Conservation (phyloP, 2,329 filamentous ascomycete species). For the Colletotrichum sp. region DNA sequence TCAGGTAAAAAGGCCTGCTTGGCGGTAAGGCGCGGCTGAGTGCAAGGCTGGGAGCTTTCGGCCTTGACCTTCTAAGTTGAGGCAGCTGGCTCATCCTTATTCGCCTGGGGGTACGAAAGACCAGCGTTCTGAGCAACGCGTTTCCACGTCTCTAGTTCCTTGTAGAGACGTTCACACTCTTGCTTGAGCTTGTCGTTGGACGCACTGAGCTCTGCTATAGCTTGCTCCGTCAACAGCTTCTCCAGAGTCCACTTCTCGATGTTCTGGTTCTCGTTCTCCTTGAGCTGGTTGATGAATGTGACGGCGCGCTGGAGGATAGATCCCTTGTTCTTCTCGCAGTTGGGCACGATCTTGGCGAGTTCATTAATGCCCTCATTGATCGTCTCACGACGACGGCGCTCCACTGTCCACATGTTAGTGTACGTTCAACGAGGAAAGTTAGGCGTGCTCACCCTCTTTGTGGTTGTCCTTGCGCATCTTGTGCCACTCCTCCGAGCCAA, state of each 20-base stretch:
- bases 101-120: conserved; percentile 45
- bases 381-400: conserved; percentile 93
- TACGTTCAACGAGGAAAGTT: not conserved
- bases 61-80: conserved; percentile 18
- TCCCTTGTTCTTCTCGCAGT: conserved; percentile 98
- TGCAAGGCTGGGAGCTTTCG: not conserved
- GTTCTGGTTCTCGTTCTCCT: conserved; percentile 92
- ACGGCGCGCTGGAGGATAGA: conserved; percentile 94
- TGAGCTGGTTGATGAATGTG: conserved; percentile 91
- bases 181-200: conserved; percentile 87
- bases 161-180: conserved; percentile 79
- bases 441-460: conserved; percentile 80
- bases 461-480: conserved; percentile 97
- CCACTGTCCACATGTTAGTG: conserved; percentile 64
- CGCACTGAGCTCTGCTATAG: conserved; percentile 84
- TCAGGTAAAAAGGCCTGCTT: not conserved
- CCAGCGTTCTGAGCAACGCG: conserved; percentile 67
- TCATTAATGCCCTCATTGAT: conserved; percentile 99
- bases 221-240: conserved; percentile 88
- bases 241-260: conserved; percentile 94
- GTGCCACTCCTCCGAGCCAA: conserved; percentile 98
- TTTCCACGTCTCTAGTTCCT: conserved; percentile 82
- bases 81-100: conserved; percentile 21
- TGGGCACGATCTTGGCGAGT: conserved; percentile 94
- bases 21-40: not conserved